A percentile compares a stretch with the other conserved stretches of the same genome.
These are phyloP conservation scores for Chenopodium album DNA, from an alignment of 148 eudicot species.

Conservation along the genomic window DNA sequence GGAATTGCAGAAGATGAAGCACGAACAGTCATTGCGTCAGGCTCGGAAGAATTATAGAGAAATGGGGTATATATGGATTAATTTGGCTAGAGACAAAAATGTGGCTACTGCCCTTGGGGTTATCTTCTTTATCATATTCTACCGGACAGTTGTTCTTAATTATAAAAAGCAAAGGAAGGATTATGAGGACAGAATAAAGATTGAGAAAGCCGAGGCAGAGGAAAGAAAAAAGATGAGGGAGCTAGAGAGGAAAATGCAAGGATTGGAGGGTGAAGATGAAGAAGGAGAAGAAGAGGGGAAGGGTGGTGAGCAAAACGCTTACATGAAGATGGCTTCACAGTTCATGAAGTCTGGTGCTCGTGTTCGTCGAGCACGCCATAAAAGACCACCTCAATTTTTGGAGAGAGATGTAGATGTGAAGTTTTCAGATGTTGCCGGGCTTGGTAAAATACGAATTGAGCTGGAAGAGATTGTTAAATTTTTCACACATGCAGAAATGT, in stretches of 20 bases:
- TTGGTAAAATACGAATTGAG: slow-evolving; percentile 88
- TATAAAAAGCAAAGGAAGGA: slow-evolving; percentile 80
- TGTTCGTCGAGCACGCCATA: slow-evolving; percentile 56
- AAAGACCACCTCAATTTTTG: slow-evolving; percentile 67
- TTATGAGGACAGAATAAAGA: slow-evolving; percentile 89
- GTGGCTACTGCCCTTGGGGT: slow-evolving; percentile 62
- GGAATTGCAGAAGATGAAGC: slow-evolving; percentile 46
- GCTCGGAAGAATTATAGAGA: slow-evolving; percentile 39
- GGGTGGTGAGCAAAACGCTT: slow-evolving; percentile 53
- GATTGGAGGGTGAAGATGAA: slow-evolving; percentile 52
- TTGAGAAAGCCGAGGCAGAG: slow-evolving; percentile 92
- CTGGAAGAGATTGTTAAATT: slow-evolving; percentile 96
- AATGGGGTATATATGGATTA: slow-evolving; percentile 53
- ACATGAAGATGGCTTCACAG: slow-evolving; percentile 76
- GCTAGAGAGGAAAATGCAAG: slow-evolving; percentile 65
- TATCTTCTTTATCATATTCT: slow-evolving; percentile 68
- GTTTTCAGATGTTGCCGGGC: slow-evolving; percentile 97
- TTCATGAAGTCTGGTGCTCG: slow-evolving; percentile 97
- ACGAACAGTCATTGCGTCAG: slow-evolving; percentile 45
- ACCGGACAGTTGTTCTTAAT: slow-evolving; percentile 62
- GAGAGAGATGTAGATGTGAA: slow-evolving; percentile 86
- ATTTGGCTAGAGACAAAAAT: slow-evolving; percentile 56
- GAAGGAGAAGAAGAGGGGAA: slow-evolving; percentile 61
- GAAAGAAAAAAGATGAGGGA: slow-evolving; percentile 83
- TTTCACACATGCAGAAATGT: slow-evolving; percentile 90